Base-by-base conservation (phyloP, 2,329 filamentous ascomycete species). In the Lasiodiplodia sp. region DNA sequence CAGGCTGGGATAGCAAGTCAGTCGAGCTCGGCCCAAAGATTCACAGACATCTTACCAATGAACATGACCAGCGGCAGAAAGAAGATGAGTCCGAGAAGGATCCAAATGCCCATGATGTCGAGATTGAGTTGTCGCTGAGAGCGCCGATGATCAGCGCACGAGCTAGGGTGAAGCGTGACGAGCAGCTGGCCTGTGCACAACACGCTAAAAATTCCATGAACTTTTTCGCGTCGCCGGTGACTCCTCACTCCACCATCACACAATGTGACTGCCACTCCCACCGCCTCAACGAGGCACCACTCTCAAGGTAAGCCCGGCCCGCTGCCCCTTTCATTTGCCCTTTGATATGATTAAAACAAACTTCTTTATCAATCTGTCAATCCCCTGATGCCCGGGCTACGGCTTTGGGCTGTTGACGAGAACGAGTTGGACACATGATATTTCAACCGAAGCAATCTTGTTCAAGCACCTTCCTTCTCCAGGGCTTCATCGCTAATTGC, bases 51-150 rank as follows among this genome's bases (percentile, higher is more conserved):
- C 68, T 12, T 25, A 69, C 68, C 62, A 25, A 80, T 72, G 38
- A 78, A 79, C 49, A 79, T 73, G 14, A 78, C 58, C n/a, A 80
- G 75, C 4, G 78, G 78, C 14, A 80, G 71, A 55, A 78, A 77
- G 34, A 80, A 70, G 8, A 80, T 67, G 25, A 80, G 60, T 14
- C 70, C 73, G 14, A 80, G 70, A 8, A 80, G 71, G 7, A 77
- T 64, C 4, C 79, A 58, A 28, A 78, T 71, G 58, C 78, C 77
- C 78, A 80, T 80, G 21, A 8, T 69, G 44, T 18, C 38, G 49
- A 34, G 34, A 23, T 62, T 49, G 58, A 34, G 21, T 21, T 68
- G 31, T 31, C 7, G 18, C 44, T 63, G 47, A 6, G 44, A 37
- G 12, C n/a, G 47, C 34, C 31, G 55, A 16, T 31, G 66, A 62